These are phyloP conservation scores for Canavalia ensiformis DNA, from an alignment of 306 rosid genomes.

Conservation along the genomic window DNA sequence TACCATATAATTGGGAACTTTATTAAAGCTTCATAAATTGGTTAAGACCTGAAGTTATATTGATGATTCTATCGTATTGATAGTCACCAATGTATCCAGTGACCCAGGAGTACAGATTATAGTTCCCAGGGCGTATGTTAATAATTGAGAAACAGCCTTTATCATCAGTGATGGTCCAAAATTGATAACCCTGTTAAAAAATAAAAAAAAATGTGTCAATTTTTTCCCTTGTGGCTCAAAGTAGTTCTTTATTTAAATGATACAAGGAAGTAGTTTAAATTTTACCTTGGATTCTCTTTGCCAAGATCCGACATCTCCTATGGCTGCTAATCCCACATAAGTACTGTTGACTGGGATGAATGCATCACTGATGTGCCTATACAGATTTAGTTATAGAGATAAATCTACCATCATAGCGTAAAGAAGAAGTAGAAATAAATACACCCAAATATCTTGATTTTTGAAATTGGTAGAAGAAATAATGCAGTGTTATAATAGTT, in stretches of 20 bases:
- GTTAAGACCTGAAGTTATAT: constrained; percentile 69
- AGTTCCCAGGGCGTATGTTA: constrained; percentile 62
- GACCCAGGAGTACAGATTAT: constrained; percentile 80
- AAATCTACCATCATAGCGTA: background rate
- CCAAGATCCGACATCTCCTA: constrained; percentile 90
- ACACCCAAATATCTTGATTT: background rate
- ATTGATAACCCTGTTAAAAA: constrained; percentile 82
- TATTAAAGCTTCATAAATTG: constrained; percentile 10
- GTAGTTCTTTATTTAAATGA: background rate
- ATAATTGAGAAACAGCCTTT: constrained; percentile 69
- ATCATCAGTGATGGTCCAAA: constrained; percentile 80
- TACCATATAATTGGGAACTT: background rate
- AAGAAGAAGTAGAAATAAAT: background rate
- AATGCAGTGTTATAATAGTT: no score
- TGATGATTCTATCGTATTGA: constrained; percentile 47
- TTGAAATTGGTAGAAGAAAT: background rate
- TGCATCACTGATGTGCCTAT: constrained; percentile 60
- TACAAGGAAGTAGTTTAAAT: background rate
- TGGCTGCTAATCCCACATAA: constrained; percentile 76
- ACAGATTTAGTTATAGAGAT: background rate
- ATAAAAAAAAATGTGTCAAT: background rate
- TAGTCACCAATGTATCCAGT: constrained; percentile 77
- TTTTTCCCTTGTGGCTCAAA: constrained; percentile 1
- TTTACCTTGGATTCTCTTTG: constrained; percentile 81
- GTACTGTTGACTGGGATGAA: constrained; percentile 60